A percentile compares a stretch with the other conserved stretches of the same genome.
These are phyloP conservation scores for Zasmidium cellare DNA, from an alignment of 2,329 filamentous ascomycete species.

Conservation along the genomic window DNA sequence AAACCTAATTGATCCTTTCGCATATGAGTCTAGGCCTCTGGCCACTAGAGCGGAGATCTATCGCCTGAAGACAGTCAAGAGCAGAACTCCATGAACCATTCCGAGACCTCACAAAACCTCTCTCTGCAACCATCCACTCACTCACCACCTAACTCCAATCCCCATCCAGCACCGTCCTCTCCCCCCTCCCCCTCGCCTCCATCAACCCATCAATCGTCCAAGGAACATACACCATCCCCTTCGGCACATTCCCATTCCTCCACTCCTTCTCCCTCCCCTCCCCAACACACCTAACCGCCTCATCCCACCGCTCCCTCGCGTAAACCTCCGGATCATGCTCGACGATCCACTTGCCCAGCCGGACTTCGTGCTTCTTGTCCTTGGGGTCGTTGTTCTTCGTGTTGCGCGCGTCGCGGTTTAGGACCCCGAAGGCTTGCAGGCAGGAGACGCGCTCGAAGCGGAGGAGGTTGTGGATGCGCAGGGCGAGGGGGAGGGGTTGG, in stretches of 20 bases:
- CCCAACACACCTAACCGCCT: constrained; percentile 1
- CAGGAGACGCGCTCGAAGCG: constrained; percentile 22
- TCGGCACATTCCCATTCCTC: background rate
- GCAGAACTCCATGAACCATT: too few species aligned
- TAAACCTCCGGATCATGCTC: constrained; percentile 10
- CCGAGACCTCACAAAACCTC: too few species aligned
- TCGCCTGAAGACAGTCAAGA: too few species aligned
- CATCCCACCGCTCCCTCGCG: constrained; percentile 4
- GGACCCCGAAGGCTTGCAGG: constrained; percentile 20
- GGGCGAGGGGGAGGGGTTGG: constrained; percentile 31
- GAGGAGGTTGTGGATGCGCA: constrained; percentile 35
- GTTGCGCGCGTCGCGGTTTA: constrained; percentile 12
- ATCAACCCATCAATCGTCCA: constrained; percentile 8
- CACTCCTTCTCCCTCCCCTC: background rate
- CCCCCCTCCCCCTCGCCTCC: constrained; percentile 1
- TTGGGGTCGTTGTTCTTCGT: constrained; percentile 6
- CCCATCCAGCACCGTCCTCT: constrained; percentile 5
- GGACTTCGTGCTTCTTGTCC: constrained; percentile 1
- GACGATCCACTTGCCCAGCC: constrained; percentile 7
- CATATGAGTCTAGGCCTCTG: too few species aligned
- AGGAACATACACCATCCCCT: constrained; percentile 1
- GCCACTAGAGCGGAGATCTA: too few species aligned
- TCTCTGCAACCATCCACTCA: too few species aligned
- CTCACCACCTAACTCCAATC: constrained; percentile 5
- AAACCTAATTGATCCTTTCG: too few species aligned